A percentile compares a stretch with the other conserved stretches of the same genome.
These are phyloP conservation scores for Penicillium digitatum DNA, from an alignment of 2,329 filamentous ascomycete species.

Conservation along the genomic window DNA sequence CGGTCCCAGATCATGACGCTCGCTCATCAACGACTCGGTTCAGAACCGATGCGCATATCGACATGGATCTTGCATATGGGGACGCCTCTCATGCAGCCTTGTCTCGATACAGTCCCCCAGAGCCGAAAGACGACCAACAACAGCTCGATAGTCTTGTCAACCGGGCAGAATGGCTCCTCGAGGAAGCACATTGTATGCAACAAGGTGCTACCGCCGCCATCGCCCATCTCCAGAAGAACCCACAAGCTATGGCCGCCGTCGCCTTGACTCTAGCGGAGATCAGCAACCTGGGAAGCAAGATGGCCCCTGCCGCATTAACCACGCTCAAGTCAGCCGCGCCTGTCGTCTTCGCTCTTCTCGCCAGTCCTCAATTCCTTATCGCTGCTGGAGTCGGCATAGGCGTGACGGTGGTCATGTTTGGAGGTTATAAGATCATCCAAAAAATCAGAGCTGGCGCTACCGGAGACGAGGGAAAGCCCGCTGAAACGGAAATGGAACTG, in stretches of 20 bases:
- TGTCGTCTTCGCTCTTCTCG: conserved; percentile 77
- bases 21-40: conserved; percentile 29
- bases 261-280: conserved; percentile 90
- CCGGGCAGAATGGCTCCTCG: conserved; percentile 70
- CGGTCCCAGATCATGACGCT: conserved; percentile 18
- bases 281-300: conserved; percentile 73
- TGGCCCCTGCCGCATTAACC: conserved; percentile 74
- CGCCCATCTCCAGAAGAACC: conserved; percentile 71
- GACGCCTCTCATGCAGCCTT: conserved; percentile 64
- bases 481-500: conserved; percentile 14
- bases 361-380: conserved; percentile 90
- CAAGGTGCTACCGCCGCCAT: conserved; percentile 81
- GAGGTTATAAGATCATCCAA: conserved; percentile 96
- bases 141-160: conserved; percentile 63
- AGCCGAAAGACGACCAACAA: conserved; percentile 52
- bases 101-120: conserved; percentile 44
- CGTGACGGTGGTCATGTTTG: conserved; percentile 92
- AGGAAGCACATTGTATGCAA: conserved; percentile 85
- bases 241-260: conserved; percentile 89
- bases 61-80: conserved; percentile 91
- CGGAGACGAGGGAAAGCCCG: conserved; percentile 8
- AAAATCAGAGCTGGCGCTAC: conserved; percentile 55
- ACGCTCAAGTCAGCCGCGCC: conserved; percentile 77
- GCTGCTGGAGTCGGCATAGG: conserved; percentile 84
- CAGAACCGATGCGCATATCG: conserved; percentile 51